Conservation (phyloP, 2,329 filamentous ascomycete species). For the Cercospora zeina region DNA sequence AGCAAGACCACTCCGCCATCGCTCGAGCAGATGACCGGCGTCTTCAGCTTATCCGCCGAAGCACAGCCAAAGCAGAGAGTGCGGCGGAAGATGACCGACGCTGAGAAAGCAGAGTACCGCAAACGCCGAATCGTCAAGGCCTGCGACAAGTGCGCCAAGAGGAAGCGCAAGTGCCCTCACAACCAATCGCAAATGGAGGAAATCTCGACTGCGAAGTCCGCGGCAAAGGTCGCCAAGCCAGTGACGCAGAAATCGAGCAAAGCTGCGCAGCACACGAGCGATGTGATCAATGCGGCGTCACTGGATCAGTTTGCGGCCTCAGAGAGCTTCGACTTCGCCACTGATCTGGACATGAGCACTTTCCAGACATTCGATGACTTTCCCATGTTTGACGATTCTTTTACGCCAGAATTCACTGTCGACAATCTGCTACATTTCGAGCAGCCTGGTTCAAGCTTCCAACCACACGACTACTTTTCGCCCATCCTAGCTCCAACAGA, state of each 20-base stretch:
- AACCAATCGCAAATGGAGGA: slow-evolving; percentile 39
- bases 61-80: slow-evolving; percentile 41
- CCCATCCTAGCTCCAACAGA: slow-evolving; percentile 19
- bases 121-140: slow-evolving; percentile 43
- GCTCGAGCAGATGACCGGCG: slow-evolving; percentile 43
- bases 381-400: slow-evolving; percentile 32
- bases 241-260: slow-evolving; percentile 9
- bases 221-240: slow-evolving; percentile 14
- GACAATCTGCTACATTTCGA: slow-evolving; percentile 27
- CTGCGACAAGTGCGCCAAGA: slow-evolving; percentile 41
- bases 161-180: slow-evolving; percentile 42
- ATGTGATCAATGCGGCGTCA: slow-evolving; percentile 5
- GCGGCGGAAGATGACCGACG: slow-evolving; percentile 43
- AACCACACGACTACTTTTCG: slow-evolving; percentile 21
- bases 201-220: slow-evolving; percentile 19
- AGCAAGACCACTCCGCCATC: slow-evolving; percentile 32
- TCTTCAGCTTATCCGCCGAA: slow-evolving; percentile 41
- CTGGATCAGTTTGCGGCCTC: slow-evolving; percentile 6
- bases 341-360: slow-evolving; percentile 21
- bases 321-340: slow-evolving; percentile 21
- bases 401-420: slow-evolving; percentile 26
- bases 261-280: neutral
- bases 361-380: slow-evolving; percentile 35
- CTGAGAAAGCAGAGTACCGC: slow-evolving; percentile 43
- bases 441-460: slow-evolving; percentile 11